Percentiles rank a stretch among this genome's conserved stretches.
These are phyloP conservation scores for Albatrellus sp. DNA, from an alignment of 1,284 basidiomycete species.

Conservation along the genomic window DNA sequence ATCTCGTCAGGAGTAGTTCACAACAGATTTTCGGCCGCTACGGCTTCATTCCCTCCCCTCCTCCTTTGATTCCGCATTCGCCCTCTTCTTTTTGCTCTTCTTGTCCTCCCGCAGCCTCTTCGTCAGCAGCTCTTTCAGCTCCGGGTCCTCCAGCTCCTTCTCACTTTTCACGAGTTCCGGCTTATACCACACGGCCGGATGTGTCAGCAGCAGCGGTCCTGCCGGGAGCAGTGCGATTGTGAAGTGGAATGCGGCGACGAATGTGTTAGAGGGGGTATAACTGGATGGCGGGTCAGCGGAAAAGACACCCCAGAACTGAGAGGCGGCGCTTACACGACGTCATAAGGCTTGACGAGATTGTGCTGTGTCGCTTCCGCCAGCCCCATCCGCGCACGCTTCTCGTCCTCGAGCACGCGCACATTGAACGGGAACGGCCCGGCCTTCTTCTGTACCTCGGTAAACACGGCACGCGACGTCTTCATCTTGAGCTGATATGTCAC, in stretches of 20 bases:
- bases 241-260: conserved; percentile 92
- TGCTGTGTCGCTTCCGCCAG: conserved; percentile 95
- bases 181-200: conserved; percentile 87
- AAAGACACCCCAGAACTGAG: background rate
- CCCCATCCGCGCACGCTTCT: conserved; percentile 90
- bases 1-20: background rate
- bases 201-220: conserved; percentile 77
- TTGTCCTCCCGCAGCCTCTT: conserved; percentile 80
- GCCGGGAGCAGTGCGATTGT: conserved; percentile 82
- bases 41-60: conserved; percentile 12
- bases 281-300: conserved; percentile 22
- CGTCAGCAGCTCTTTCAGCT: conserved; percentile 67
- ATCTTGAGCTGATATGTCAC: conserved; percentile 96
- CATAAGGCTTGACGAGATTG: conserved; percentile 80
- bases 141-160: conserved; percentile 82
- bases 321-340: conserved; percentile 58
- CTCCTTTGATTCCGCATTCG: conserved; percentile 37
- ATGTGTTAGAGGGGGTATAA: conserved; percentile 69
- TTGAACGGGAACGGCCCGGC: conserved; percentile 98
- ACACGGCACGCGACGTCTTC: conserved; percentile 91
- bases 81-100: conserved; percentile 84
- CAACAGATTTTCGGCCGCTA: background rate
- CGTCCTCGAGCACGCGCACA: conserved; percentile 86
- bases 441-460: conserved; percentile 96
- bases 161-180: conserved; percentile 81